These are phyloP conservation scores for Mycena latifolia DNA, from an alignment of 768 basidiomycete species.

Conservation along the genomic window DNA sequence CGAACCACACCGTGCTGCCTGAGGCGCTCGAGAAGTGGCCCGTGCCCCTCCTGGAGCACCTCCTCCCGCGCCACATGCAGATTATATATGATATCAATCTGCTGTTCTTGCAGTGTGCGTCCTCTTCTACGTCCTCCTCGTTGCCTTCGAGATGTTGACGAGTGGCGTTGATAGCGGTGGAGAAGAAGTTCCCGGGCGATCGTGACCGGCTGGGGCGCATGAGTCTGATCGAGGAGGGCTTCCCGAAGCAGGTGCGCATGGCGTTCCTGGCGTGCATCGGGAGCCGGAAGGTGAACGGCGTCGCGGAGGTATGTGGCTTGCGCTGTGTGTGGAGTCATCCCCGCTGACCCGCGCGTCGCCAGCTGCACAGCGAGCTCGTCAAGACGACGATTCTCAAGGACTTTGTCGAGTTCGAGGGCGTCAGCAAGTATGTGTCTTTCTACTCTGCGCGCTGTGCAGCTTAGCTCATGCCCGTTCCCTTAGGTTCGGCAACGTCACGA, in stretches of 20 bases:
- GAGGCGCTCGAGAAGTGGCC: slow-evolving; percentile 95
- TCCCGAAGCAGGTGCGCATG: slow-evolving; percentile 90
- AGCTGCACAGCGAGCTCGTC: slow-evolving; percentile 92
- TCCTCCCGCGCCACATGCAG: slow-evolving; percentile 91
- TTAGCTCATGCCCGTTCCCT: no score
- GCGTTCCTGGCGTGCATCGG: slow-evolving; percentile 93
- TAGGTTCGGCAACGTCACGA: slow-evolving; percentile 93
- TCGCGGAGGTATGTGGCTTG: slow-evolving; percentile 76
- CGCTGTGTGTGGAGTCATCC: no score
- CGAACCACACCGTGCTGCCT: slow-evolving; percentile 94
- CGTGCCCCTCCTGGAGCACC: slow-evolving; percentile 85
- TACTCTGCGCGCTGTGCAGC: no score
- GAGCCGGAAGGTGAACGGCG: slow-evolving; percentile 93
- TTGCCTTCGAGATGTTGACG: background rate
- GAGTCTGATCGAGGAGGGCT: slow-evolving; percentile 95
- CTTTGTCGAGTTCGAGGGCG: slow-evolving; percentile 93
- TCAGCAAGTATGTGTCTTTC: slow-evolving; percentile 72
- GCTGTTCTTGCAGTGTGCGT: slow-evolving; percentile 78
- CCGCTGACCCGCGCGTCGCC: background rate
- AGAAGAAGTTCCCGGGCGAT: slow-evolving; percentile 91
- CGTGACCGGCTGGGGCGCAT: slow-evolving; percentile 83
- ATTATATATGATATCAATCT: slow-evolving; percentile 87
- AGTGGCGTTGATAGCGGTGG: slow-evolving; percentile 67
- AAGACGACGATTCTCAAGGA: slow-evolving; percentile 87
- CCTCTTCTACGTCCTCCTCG: background rate